Conservation (phyloP, 2,329 filamentous ascomycete species). For the Aspergillus sergii region DNA sequence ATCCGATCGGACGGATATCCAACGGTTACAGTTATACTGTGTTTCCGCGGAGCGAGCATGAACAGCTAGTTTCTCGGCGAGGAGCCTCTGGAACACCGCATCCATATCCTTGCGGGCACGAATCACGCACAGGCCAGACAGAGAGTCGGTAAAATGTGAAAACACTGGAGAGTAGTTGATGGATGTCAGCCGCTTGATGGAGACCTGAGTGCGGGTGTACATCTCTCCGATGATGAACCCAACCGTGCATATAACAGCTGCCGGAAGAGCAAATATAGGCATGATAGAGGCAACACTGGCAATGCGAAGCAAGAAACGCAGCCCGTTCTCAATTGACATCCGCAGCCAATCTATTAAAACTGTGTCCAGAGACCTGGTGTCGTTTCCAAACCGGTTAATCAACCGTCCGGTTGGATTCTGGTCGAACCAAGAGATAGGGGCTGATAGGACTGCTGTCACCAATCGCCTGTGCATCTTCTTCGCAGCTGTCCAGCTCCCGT, state of each 20-base stretch:
- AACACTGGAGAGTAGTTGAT: slow-evolving; percentile 58
- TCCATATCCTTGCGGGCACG: slow-evolving; percentile 55
- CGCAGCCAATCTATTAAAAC: slow-evolving; percentile 47
- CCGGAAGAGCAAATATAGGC: slow-evolving; percentile 55
- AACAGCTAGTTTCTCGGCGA: slow-evolving; percentile 55
- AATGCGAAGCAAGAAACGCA: slow-evolving; percentile 51
- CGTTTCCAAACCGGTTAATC: slow-evolving; percentile 55
- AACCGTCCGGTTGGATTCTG: slow-evolving; percentile 54
- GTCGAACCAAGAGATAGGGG: slow-evolving; percentile 61
- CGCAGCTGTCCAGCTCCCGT: slow-evolving; percentile 61
- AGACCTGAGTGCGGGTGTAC: slow-evolving; percentile 54
- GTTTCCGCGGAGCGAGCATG: slow-evolving; percentile 54
- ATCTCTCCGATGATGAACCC: slow-evolving; percentile 54
- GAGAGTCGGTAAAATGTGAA: slow-evolving; percentile 58
- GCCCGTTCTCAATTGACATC: slow-evolving; percentile 40
- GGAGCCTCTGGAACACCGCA: slow-evolving; percentile 50
- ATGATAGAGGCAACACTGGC: slow-evolving; percentile 55
- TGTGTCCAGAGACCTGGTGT: slow-evolving; percentile 60
- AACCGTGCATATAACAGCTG: slow-evolving; percentile 49
- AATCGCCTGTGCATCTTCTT: slow-evolving; percentile 56
- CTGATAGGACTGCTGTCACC: slow-evolving; percentile 55
- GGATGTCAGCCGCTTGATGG: slow-evolving; percentile 51
- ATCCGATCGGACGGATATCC: slow-evolving; percentile 59
- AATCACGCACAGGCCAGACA: slow-evolving; percentile 55
- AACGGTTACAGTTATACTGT: slow-evolving; percentile 60